phyloP scores from a whole-genome alignment of 164 flowering plant species.

The Protea cynaroides region DNA sequence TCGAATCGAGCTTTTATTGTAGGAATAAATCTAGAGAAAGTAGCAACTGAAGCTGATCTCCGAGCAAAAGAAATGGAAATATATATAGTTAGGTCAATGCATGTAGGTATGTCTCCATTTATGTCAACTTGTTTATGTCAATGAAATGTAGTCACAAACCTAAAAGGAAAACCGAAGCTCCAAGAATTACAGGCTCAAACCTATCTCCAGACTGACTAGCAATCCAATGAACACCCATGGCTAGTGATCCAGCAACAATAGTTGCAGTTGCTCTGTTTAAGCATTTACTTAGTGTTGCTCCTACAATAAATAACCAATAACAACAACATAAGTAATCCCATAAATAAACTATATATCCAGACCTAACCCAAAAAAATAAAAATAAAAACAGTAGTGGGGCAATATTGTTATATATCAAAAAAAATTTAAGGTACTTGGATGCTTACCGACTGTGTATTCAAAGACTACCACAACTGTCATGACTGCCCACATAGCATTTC shows the following conservation, averaged over 20 bases:
- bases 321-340: neutral
- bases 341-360: too few relatives aligned
- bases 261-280: slow-evolving; percentile 60
- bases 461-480: slow-evolving; percentile 85
- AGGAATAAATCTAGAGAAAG: slow-evolving; percentile 77
- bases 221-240: slow-evolving; percentile 54
- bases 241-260: slow-evolving; percentile 59
- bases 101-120: neutral
- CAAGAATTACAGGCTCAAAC: slow-evolving; percentile 55
- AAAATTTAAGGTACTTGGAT: neutral
- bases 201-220: slow-evolving; percentile 47
- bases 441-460: slow-evolving; percentile 65
- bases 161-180: slow-evolving; percentile 50
- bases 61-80: neutral
- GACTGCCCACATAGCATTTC: slow-evolving; percentile 81
- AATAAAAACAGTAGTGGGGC: too few relatives aligned
- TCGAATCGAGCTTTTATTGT: slow-evolving; percentile 61
- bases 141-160: slow-evolving; percentile 34
- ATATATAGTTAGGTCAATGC: neutral
- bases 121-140: neutral
- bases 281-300: slow-evolving; percentile 58
- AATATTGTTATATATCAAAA: too few relatives aligned
- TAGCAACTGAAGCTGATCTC: slow-evolving; percentile 71
- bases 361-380: too few relatives aligned
- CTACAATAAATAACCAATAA: slow-evolving; percentile 32